These are phyloP conservation scores for Elaeis oleifera DNA, from an alignment of 202 grass and related monocot genomes.

Conservation along the genomic window DNA sequence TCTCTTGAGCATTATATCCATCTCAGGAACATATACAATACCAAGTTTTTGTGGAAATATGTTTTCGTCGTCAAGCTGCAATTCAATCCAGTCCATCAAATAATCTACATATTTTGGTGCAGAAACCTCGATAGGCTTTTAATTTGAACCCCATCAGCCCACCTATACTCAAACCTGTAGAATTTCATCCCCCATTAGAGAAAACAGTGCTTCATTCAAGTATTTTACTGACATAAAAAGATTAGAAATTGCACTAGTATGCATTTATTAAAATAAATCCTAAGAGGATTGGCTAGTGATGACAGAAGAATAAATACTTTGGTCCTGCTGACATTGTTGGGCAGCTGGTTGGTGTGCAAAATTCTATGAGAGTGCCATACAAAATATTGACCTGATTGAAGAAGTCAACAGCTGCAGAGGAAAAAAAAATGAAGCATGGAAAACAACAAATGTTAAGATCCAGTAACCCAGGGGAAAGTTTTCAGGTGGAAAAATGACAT, in stretches of 20 bases:
- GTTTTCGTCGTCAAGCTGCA: slow-evolving; percentile 70
- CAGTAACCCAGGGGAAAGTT: too few species aligned
- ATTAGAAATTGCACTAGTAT: background rate
- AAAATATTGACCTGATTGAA: slow-evolving; percentile 94
- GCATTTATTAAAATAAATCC: too few species aligned
- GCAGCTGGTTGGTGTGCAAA: slow-evolving; percentile 79
- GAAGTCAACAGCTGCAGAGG: slow-evolving; percentile 70
- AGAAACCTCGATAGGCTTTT: slow-evolving; percentile 78
- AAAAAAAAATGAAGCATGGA: slow-evolving; percentile 20
- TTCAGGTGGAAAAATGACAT: too few species aligned
- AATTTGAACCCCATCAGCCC: slow-evolving; percentile 86
- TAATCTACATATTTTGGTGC: slow-evolving; percentile 87
- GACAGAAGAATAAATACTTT: slow-evolving; percentile 37
- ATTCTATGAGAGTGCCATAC: slow-evolving; percentile 82
- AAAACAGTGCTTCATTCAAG: background rate
- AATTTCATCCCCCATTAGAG: background rate
- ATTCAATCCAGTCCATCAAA: slow-evolving; percentile 89
- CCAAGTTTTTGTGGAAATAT: slow-evolving; percentile 88
- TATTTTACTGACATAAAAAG: background rate
- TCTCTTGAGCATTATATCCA: background rate
- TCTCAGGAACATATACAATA: slow-evolving; percentile 13
- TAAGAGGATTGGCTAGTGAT: too few species aligned
- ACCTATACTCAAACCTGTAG: slow-evolving; percentile 77
- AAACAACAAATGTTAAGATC: background rate
- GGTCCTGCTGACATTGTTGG: slow-evolving; percentile 84